phyloP scores from a whole-genome alignment of 306 rosid species.

The Pyrus pyrifolia region DNA sequence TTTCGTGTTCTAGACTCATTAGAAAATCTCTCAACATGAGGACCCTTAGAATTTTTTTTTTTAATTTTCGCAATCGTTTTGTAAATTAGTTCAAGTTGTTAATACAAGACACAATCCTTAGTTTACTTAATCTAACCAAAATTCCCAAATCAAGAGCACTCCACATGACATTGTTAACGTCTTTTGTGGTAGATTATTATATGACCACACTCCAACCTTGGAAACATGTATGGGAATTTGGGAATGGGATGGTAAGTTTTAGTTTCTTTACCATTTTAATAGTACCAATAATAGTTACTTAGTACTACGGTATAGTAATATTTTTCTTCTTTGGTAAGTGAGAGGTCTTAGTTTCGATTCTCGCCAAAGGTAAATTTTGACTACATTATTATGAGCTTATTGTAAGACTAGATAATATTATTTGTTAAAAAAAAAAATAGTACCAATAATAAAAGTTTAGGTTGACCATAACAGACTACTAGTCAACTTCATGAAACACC shows the following conservation, averaged over 20 bases:
- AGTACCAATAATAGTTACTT: too few relatives aligned
- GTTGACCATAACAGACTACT: background rate
- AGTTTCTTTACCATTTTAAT: background rate
- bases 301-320: too few relatives aligned
- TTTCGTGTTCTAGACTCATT: too few relatives aligned
- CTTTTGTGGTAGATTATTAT: background rate
- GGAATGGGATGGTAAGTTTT: background rate
- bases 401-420: too few relatives aligned
- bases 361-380: too few relatives aligned
- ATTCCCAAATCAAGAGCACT: background rate
- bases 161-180: background rate
- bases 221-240: background rate
- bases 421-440: background rate
- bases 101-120: background rate
- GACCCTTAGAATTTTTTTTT: too few relatives aligned
- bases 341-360: too few relatives aligned
- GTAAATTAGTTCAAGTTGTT: constrained; percentile 18
- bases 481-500: too few relatives aligned
- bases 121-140: constrained; percentile 2
- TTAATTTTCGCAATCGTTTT: background rate
- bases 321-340: too few relatives aligned
- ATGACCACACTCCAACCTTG: background rate
- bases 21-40: too few relatives aligned
- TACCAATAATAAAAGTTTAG: background rate
- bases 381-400: too few relatives aligned